These are phyloP conservation scores for Trichoderma asperelloides DNA, from an alignment of 495 filamentous ascomycete species.

Conservation along the genomic window DNA sequence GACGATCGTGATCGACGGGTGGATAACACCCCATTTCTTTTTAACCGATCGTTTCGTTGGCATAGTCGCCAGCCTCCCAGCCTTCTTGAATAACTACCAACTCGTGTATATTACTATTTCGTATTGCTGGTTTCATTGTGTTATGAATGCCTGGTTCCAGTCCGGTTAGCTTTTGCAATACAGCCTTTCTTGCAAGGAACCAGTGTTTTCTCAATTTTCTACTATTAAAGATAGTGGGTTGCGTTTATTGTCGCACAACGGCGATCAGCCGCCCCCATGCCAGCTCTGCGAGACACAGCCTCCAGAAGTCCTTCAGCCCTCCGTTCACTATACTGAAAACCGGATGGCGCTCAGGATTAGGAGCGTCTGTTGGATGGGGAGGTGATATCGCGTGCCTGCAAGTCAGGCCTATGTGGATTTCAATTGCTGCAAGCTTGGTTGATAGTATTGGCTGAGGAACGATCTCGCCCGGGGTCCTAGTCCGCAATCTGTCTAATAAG, in stretches of 20 bases:
- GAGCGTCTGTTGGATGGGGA: background rate
- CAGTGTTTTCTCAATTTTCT: background rate
- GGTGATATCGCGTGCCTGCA: background rate
- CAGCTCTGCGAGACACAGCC: background rate
- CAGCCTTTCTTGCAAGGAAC: background rate
- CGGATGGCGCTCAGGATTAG: background rate
- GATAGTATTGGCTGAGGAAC: background rate
- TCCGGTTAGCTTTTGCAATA: background rate
- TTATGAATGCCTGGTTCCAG: background rate
- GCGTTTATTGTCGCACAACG: background rate
- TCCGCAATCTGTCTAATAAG: background rate
- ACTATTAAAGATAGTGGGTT: background rate
- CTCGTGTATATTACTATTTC: background rate
- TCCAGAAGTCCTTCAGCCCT: background rate
- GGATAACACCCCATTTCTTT: no score
- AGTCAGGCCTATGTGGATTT: background rate
- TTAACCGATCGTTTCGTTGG: no score
- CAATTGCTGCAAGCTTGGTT: background rate
- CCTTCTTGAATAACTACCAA: no score
- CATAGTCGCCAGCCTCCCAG: no score
- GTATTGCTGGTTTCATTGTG: background rate
- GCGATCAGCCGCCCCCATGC: background rate
- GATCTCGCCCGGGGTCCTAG: background rate
- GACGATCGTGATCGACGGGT: no score
- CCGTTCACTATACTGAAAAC: background rate